A percentile compares a stretch with the other conserved stretches of the same genome.
Evolutionary conservation across 179 eudicot species (phyloP).

Genomic region (Spergularia azorica): DNA sequence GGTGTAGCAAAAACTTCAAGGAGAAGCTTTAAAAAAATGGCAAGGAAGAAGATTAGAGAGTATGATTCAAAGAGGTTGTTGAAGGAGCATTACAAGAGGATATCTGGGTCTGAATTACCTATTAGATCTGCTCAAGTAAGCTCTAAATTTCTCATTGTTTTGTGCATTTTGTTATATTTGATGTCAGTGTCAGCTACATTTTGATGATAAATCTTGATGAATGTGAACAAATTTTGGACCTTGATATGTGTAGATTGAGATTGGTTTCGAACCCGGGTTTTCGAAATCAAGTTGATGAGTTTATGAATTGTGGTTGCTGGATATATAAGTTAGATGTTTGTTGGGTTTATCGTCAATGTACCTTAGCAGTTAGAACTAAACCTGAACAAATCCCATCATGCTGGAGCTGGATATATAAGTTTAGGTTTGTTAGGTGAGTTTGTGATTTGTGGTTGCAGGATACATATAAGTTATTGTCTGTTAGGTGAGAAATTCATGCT

Average conservation of each 20-base stretch:
- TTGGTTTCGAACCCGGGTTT: background rate
- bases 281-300: background rate
- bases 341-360: background rate
- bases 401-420: background rate
- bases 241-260: background rate
- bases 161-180: background rate
- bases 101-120: constrained; percentile 48
- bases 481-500: background rate
- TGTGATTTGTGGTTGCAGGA: background rate
- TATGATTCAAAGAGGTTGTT: constrained; percentile 75
- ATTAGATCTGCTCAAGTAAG: constrained; percentile 73
- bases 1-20: constrained; percentile 4
- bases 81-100: constrained; percentile 66
- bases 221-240: background rate
- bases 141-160: background rate
- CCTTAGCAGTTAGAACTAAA: background rate
- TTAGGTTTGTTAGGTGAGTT: background rate
- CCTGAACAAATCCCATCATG: background rate
- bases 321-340: background rate
- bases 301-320: background rate
- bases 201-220: background rate
- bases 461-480: background rate
- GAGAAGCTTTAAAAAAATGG: constrained; percentile 36
- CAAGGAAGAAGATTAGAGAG: constrained; percentile 89
- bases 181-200: background rate